A percentile compares a stretch with the other conserved stretches of the same genome.
These are phyloP conservation scores for Inosperma sp. DNA, from an alignment of 768 basidiomycete species.

Conservation along the genomic window DNA sequence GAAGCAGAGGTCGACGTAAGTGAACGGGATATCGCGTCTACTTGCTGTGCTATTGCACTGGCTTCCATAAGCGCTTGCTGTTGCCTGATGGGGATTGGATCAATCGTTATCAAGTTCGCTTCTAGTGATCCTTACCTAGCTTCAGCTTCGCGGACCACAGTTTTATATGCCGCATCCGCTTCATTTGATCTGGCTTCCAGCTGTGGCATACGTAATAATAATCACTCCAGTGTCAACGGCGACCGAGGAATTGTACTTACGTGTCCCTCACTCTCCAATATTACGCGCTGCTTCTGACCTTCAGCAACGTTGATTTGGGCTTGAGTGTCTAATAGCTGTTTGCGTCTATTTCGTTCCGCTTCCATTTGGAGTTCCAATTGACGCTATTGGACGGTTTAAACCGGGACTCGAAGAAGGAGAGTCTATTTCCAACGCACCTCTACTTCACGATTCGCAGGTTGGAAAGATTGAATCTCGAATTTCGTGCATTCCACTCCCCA, in stretches of 20 bases:
- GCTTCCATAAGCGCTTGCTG: constrained; percentile 45
- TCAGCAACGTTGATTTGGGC: constrained; percentile 57
- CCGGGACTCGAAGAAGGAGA: neutral
- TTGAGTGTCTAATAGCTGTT: constrained; percentile 53
- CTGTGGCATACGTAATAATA: constrained; percentile 15
- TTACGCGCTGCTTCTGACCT: constrained; percentile 52
- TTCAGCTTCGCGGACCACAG: constrained; percentile 48
- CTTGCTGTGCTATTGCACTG: constrained; percentile 44
- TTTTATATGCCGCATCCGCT: constrained; percentile 50
- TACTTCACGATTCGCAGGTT: constrained; percentile 56
- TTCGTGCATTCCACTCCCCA: constrained; percentile 58
- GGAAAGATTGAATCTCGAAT: constrained; percentile 57
- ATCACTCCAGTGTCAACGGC: neutral
- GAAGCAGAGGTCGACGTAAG: constrained; percentile 31
- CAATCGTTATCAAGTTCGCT: too few species aligned
- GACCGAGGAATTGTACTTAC: constrained; percentile 24
- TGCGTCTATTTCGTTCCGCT: constrained; percentile 51
- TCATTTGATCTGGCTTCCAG: constrained; percentile 50
- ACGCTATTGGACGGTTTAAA: constrained; percentile 30
- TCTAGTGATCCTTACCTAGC: constrained; percentile 30
- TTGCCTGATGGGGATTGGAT: constrained; percentile 23
- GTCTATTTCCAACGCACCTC: constrained; percentile 34
- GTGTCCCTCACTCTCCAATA: constrained; percentile 52
- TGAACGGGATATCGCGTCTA: constrained; percentile 41
- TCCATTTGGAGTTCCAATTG: constrained; percentile 60